Base-by-base conservation (phyloP, 176 grass and related monocot species). In the Miscanthus lutarioriparius region DNA sequence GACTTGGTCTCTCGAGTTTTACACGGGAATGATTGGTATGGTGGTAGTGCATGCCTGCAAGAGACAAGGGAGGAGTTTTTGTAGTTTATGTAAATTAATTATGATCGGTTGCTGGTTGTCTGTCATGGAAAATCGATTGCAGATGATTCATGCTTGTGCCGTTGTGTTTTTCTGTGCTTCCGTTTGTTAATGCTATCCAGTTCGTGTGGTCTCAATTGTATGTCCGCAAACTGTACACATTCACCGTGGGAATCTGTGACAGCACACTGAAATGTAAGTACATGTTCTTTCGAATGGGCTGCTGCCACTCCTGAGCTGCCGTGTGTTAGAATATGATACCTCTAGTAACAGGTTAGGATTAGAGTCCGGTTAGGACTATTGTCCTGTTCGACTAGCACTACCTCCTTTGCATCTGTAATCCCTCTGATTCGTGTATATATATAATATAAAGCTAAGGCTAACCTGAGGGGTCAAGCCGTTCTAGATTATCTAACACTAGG, bases 71-170 rank as follows among this genome's bases (percentile, higher is more conserved):
- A 64, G 19, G 6, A 44, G 3, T 72, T 32, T 54, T 12, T 0
- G 10, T 77, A 56, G 51, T 23, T 72, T 71, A 40, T 66, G 72
- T 90, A 86, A 66, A 86, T 86, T 53, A 64, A 86, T 86, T 56
- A 86, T 72, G 59, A 23, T 78, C 77, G 43, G 7, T 5, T 72
- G 19, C 8, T 32, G 38, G 53, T 65, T 54, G 20, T 36, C 38
- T 77, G 32, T 17, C 41, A 0, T 47, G 39, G 8, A 39, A 69
- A 69, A 70, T 37, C 39, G 10, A 27, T 33, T 47, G 19, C 38
- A 23, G 27, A 17, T 30, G 14, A 70, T 19, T 13, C 22, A 33
- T 1, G 44, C 9, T 49, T 32, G 26, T 77, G 15, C 6, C 12
- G 32, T 65, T 78, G 66, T 64, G 49, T 23, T 48, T n/a, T 39